Evolutionary conservation across 768 basidiomycete species (phyloP).

Genomic region (Lactifluus hygrophoroides): DNA sequence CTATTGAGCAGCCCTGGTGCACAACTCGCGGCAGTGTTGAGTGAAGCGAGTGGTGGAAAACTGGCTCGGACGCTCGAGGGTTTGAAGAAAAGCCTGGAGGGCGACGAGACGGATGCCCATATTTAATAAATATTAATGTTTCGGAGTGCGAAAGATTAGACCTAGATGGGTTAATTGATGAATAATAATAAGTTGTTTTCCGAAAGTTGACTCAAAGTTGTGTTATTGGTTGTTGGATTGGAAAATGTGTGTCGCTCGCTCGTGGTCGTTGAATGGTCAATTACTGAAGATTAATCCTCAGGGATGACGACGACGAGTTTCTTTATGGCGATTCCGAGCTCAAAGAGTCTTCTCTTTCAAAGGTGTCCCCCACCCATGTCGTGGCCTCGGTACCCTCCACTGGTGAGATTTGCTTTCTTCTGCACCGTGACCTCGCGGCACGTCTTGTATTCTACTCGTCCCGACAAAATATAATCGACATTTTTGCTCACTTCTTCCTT

Average conservation of each 20-base stretch:
- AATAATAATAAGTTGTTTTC: not conserved
- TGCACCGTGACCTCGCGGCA: not conserved
- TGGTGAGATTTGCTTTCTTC: conserved; percentile 12
- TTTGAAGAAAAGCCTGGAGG: conserved; percentile 59
- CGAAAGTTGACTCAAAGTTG: not conserved
- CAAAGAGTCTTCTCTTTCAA: conserved; percentile 18
- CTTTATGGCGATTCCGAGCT: conserved; percentile 26
- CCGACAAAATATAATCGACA: conserved; percentile 11
- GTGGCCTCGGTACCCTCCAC: conserved; percentile 34
- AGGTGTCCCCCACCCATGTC: conserved; percentile 20
- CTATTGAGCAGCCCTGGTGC: conserved; percentile 66
- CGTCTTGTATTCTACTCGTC: conserved; percentile 19
- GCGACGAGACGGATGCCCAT: conserved; percentile 38
- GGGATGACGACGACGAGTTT: conserved; percentile 31
- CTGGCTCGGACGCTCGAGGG: conserved; percentile 70
- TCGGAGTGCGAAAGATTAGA: conserved; percentile 9
- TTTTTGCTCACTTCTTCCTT: conserved; percentile 16
- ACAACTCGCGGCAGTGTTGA: conserved; percentile 63
- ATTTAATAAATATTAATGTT: conserved; percentile 2
- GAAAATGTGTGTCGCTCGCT: conserved; percentile 16
- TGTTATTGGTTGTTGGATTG: conserved; percentile 12
- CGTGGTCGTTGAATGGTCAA: conserved; percentile 3
- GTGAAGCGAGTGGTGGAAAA: conserved; percentile 58
- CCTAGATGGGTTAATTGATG: not conserved
- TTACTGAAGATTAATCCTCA: conserved; percentile 14